phyloP scores from a whole-genome alignment of 305 asterid species.

The Fraxinus ornus region DNA sequence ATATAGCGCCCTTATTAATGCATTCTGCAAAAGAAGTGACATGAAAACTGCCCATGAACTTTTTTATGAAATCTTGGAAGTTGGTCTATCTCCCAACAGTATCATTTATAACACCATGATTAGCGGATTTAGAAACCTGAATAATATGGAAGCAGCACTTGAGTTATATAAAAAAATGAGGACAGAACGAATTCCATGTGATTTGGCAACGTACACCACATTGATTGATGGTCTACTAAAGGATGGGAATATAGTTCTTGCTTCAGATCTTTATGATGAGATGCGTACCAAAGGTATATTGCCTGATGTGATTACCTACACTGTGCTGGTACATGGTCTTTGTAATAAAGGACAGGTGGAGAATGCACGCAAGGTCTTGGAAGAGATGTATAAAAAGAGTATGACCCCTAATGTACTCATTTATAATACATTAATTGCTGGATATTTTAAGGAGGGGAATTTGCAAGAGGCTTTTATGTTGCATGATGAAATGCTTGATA shows the following conservation, averaged over 20 bases:
- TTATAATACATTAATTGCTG: conserved; percentile 62
- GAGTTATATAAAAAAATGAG: conserved; percentile 51
- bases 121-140: background rate
- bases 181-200: conserved; percentile 50
- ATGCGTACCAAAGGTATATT: conserved; percentile 58
- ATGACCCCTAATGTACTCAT: conserved; percentile 58
- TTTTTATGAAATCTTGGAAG: background rate
- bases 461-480: conserved; percentile 78
- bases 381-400: conserved; percentile 52
- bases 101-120: background rate
- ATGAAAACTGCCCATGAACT: background rate
- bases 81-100: background rate
- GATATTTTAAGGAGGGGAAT: conserved; percentile 72
- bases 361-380: conserved; percentile 57
- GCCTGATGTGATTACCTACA: conserved; percentile 66
- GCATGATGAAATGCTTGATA: conserved; percentile 87
- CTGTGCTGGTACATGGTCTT: conserved; percentile 66
- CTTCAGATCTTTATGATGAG: conserved; percentile 62
- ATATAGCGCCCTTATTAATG: conserved; percentile 34
- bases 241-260: conserved; percentile 51
- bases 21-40: background rate
- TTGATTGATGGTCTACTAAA: conserved; percentile 65
- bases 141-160: conserved; percentile 32
- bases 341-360: conserved; percentile 60
- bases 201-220: conserved; percentile 72